Conservation (phyloP, 1,284 basidiomycete species). For the Blastosporella zonata region DNA sequence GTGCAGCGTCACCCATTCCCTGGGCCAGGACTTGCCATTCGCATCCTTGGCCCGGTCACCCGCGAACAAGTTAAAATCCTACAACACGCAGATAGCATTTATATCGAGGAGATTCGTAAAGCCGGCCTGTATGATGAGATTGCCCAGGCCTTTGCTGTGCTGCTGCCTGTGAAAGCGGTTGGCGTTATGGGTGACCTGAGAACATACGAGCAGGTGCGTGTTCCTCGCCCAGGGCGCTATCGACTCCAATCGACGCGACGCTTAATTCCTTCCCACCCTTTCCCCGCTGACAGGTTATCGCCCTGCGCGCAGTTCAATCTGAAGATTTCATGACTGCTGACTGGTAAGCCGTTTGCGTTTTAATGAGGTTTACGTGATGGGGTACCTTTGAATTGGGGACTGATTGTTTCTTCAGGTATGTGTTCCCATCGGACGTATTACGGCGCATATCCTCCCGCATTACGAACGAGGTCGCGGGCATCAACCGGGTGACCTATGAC, state of each 20-base stretch:
- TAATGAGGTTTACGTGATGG: not conserved
- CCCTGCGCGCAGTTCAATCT: slow-evolving; percentile 86
- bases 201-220: slow-evolving; percentile 90
- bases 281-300: slow-evolving; percentile 61
- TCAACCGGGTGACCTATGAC: slow-evolving; percentile 95
- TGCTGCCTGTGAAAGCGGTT: slow-evolving; percentile 95
- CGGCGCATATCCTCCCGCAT: slow-evolving; percentile 94
- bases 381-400: slow-evolving; percentile 2
- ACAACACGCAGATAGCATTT: slow-evolving; percentile 96
- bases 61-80: slow-evolving; percentile 91
- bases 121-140: slow-evolving; percentile 94
- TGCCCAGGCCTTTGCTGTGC: slow-evolving; percentile 95
- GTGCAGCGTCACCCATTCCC: slow-evolving; percentile 99
- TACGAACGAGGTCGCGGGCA: slow-evolving; percentile 94
- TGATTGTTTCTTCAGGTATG: slow-evolving; percentile 56
- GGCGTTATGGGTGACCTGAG: slow-evolving; percentile 97
- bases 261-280: not conserved
- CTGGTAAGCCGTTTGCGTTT: slow-evolving; percentile 53
- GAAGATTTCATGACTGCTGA: slow-evolving; percentile 99
- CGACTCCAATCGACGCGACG: not conserved
- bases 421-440: slow-evolving; percentile 92
- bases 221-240: not conserved
- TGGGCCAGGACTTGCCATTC: slow-evolving; percentile 97
- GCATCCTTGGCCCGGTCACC: slow-evolving; percentile 94
- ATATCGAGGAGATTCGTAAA: slow-evolving; percentile 95